Base-by-base conservation (phyloP, 805 yeast species). In the Nakazawaea ambrosiae region DNA sequence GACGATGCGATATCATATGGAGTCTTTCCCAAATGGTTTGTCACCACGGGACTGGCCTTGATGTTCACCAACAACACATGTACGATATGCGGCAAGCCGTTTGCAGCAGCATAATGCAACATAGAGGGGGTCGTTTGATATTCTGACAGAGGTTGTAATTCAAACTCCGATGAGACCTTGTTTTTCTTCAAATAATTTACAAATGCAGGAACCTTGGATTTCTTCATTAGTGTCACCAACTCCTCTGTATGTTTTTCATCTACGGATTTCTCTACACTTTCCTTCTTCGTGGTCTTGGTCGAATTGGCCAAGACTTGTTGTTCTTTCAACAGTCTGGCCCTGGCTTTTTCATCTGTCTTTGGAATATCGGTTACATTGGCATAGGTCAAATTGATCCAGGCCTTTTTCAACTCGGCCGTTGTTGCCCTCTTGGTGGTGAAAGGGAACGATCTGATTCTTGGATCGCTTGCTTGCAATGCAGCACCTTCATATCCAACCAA, bases 361-460 rank as follows among this genome's bases (percentile, higher is more conserved):
- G 95, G 90, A n/a, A 68, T 57, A 8, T 73, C 72, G 5, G 71
- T 57, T 1, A 75, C 53, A 27, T 65, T 61, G 46, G 85, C 58
- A 46, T 80, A 76, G 0, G 88, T 66, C 40, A 92, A 63, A 46
- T 81, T 80, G 20, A 73, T 66, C 97, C 97, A 92, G 0, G 94
- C 87, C 33, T 77, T 71, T 50, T 79, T 84, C 47, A 92, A 61
- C 54, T 89, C 97, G 2, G 74, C 61, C 0, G 81, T 68, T 0
- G 96, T 89, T 1, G 97, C 95, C 46, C 96, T 70, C 39, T 75
- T 75, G 0, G 98, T 90, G 0, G 96, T 81, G 60, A 92, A 88
- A 2, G 98, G 98, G 53, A 90, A 76, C 2, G 66, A 58, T 44
- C 72, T 74, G 5, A 92, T 58, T 45, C 96, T 67, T 1, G 62